Evolutionary conservation across 176 grass and related monocot genomes (phyloP).

Genomic region (Musa troglodytarum): DNA sequence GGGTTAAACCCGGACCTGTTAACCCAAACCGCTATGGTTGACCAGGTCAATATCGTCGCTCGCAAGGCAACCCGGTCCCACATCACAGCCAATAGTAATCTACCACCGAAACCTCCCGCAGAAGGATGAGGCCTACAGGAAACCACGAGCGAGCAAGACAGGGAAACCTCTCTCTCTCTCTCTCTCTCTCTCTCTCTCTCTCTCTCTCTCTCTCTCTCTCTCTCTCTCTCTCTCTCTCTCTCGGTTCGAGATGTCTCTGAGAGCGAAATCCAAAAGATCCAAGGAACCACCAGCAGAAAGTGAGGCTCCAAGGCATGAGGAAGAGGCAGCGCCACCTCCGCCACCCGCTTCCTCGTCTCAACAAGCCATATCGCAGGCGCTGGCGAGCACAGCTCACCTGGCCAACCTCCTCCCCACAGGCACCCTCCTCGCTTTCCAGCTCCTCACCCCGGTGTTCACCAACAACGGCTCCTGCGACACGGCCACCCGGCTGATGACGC

Average conservation of each 20-base stretch:
- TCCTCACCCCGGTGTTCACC: slow-evolving; percentile 68
- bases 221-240: background rate
- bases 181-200: no score
- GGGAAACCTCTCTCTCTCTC: background rate
- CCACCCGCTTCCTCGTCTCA: slow-evolving; percentile 1
- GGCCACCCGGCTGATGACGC: slow-evolving; percentile 25
- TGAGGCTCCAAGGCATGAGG: background rate
- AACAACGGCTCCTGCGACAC: slow-evolving; percentile 72
- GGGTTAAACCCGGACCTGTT: background rate
- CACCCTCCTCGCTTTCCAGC: slow-evolving; percentile 76
- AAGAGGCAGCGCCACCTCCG: background rate
- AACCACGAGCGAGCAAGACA: background rate
- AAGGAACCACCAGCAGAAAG: background rate
- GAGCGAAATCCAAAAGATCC: background rate
- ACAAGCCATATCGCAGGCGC: slow-evolving; percentile 37
- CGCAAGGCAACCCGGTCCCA: background rate
- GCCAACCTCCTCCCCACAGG: slow-evolving; percentile 81
- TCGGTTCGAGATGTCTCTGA: background rate
- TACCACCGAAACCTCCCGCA: no score
- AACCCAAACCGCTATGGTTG: background rate
- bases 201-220: no score
- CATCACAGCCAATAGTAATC: background rate
- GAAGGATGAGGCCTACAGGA: background rate
- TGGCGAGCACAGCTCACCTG: slow-evolving; percentile 45
- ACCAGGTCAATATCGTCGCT: background rate